phyloP scores from a whole-genome alignment of 805 yeast species.

The Candida hungchunana region DNA sequence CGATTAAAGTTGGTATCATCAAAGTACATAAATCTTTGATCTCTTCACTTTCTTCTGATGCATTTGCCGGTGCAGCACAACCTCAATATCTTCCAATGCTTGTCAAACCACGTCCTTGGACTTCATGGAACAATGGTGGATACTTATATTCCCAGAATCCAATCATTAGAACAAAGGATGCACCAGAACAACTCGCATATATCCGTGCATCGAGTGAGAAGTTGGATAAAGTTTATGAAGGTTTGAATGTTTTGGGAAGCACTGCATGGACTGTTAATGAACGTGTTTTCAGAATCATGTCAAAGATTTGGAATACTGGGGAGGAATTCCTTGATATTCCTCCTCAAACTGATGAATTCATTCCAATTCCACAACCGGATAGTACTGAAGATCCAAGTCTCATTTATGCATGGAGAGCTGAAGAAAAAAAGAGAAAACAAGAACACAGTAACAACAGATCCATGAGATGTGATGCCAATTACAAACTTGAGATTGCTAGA shows the following conservation, averaged over 20 bases:
- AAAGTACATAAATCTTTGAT: constrained; percentile 69
- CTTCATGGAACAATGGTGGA: constrained; percentile 78
- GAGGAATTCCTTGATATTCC: constrained; percentile 72
- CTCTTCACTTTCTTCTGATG: constrained; percentile 61
- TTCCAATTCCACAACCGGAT: constrained; percentile 55
- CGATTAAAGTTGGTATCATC: constrained; percentile 77
- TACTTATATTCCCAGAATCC: constrained; percentile 60
- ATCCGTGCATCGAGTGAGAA: constrained; percentile 77
- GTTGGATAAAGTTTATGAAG: constrained; percentile 65
- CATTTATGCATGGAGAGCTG: constrained; percentile 62
- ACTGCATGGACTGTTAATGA: constrained; percentile 93
- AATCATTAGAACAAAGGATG: constrained; percentile 73
- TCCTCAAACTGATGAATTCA: constrained; percentile 41
- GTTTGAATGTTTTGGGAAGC: constrained; percentile 78
- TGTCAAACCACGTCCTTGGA: constrained; percentile 88
- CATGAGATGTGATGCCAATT: constrained; percentile 88
- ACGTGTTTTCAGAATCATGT: constrained; percentile 60
- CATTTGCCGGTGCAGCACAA: constrained; percentile 59
- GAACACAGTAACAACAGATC: constrained; percentile 70
- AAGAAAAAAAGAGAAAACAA: constrained; percentile 52
- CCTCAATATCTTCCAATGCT: constrained; percentile 94
- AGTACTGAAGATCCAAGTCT: constrained; percentile 67
- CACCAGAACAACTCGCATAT: constrained; percentile 88
- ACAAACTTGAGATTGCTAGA: constrained; percentile 91
- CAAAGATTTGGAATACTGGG: constrained; percentile 85